Base-by-base conservation (phyloP, 179 eudicot species). In the Beta lomatogona region DNA sequence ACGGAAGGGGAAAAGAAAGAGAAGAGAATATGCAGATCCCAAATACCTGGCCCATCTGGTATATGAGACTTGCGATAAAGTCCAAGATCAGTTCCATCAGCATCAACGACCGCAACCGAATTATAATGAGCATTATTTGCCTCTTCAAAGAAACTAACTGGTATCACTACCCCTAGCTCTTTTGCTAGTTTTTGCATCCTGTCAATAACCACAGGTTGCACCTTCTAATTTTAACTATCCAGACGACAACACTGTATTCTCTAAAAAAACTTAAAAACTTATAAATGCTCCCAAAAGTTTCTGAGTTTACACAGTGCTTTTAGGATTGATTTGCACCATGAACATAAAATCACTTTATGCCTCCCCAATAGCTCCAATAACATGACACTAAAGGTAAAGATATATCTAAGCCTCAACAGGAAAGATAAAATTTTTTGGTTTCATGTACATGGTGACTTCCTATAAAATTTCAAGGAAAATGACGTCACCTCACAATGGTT, bases 101-200 rank as follows among this genome's bases (percentile, higher is more conserved):
- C 97, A 87, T 96, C 99, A 83, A 96, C 87, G 79, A 96, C 85
- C 44, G 92, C 99, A 70, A 94, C 82, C 8, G 99, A 94, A 84
- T 96, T 96, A 85, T 91, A 96, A 86, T 88, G 98, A 73, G 98
- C 98, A 86, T 94, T 96, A 83, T 94, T 96, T 82, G 98, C 99
- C 86, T 92, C 95, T 88, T 96, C 99, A 85, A 96, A 94, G 85
- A 96, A 96, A 83, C 99, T 96, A 69, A 96, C 97, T 46, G 99
- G 99, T 81, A 96, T 90, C 45, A 96, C 99, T 64, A 96, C 97
- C 72, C 97, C 98, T 77, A 96, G 82, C 85, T 96, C 99, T 86
- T 92, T 91, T 60, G 98, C 97, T 31, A 96, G 91, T 68, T 87
- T 89, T 81, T 93, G 99, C 99, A 96, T 93, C 93, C 99, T 94